These are phyloP conservation scores for Annulohypoxylon maeteangense DNA, from an alignment of 495 filamentous ascomycete species.

Conservation along the genomic window DNA sequence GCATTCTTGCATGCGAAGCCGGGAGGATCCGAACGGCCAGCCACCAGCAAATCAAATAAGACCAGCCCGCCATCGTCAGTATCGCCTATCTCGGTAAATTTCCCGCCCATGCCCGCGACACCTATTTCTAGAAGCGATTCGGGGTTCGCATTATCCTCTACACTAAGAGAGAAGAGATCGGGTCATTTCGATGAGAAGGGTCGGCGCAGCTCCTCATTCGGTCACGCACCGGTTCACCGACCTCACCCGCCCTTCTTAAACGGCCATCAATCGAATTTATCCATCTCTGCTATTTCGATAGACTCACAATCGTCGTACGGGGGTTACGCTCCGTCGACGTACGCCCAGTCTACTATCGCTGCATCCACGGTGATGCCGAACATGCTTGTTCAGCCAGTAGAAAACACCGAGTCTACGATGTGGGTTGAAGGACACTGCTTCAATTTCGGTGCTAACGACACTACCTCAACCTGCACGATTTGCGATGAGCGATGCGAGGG, in stretches of 20 bases:
- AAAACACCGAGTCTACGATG: constrained; percentile 83
- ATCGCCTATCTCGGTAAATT: constrained; percentile 83
- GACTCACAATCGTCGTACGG: constrained; percentile 78
- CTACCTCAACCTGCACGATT: constrained; percentile 77
- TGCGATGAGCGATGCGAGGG: constrained; percentile 88
- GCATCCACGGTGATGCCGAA: constrained; percentile 98
- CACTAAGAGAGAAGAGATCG: constrained; percentile 90
- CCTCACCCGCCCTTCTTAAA: constrained; percentile 88
- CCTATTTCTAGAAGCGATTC: constrained; percentile 89
- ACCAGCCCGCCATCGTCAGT: constrained; percentile 84
- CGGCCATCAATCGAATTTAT: constrained; percentile 79
- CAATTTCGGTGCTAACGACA: constrained; percentile 74
- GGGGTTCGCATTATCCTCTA: constrained; percentile 84
- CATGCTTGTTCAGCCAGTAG: constrained; percentile 83
- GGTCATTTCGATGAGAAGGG: constrained; percentile 90
- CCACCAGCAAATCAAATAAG: constrained; percentile 80
- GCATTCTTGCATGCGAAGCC: constrained; percentile 83
- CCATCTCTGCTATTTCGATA: constrained; percentile 83
- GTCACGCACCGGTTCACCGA: constrained; percentile 73
- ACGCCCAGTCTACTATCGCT: constrained; percentile 95
- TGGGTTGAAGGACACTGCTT: constrained; percentile 98
- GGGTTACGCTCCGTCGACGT: constrained; percentile 91
- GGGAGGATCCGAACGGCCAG: constrained; percentile 77
- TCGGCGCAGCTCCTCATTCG: constrained; percentile 90
- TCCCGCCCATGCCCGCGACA: constrained; percentile 77